Base-by-base conservation (phyloP, 345 rosid species). In the Sonneratia alba region DNA sequence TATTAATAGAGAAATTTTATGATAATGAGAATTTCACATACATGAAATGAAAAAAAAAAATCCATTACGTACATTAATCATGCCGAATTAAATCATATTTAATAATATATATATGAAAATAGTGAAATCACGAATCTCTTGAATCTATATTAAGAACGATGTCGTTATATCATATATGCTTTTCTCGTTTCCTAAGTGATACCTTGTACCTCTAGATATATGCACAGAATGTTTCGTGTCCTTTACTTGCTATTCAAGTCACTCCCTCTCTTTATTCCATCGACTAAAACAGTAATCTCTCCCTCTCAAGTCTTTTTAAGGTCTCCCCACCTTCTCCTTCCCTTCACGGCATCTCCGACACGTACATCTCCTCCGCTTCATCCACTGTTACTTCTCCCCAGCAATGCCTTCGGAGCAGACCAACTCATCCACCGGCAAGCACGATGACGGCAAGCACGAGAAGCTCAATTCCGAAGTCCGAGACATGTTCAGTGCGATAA, bases 401-500 rank as follows among this genome's bases (percentile, higher is more conserved):
- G 15, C 65, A 43, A 86, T 87, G 88, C 66, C 77, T 76, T 69
- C 74, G 3, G 87, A 82, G 56, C 69, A 76, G 43, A 22, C 68
- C 53, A 78, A 78, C 75, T 74, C 80, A 21, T 59, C 80, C 38
- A 57, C 69, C 10, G 84, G 80, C 13, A 79, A 42, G 38, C 76
- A 49, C 56, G 51, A 72, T 32, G 74, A 70, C 27, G 66, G 77
- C 47, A 73, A 78, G 68, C 76, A 72, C 8, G 84, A 72, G 27
- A 51, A 66, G 27, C 72, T 81, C 24, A 80, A 85, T 27, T 78
- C 74, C 6, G 86, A 77, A 13, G 75, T 83, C 37, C 72, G 77
- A 42, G 84, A 82, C 82, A 89, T 84, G 88, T 81, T 84, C 73
- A 79, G 80, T 7, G 77, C 87, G 40, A 76, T 89, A 27, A 82